Base-by-base conservation (phyloP, 2,329 filamentous ascomycete genomes). In the Orbilia oligospora region DNA sequence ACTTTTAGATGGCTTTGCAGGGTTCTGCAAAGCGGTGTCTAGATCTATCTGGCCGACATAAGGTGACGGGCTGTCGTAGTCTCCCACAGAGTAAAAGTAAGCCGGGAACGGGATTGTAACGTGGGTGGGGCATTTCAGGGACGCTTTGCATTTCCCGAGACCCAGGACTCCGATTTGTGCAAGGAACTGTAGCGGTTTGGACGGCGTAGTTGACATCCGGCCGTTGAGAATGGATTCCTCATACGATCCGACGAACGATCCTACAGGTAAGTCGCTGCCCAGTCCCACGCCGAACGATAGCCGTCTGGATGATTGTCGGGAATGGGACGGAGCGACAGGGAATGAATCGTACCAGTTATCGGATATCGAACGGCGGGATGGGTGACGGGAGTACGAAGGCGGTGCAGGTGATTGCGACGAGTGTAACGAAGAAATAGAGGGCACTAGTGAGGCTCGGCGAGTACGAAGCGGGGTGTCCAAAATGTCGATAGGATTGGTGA, bases 161-260 rank as follows among this genome's bases (percentile, higher is more conserved):
- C 94, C 96, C 16, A 98, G 86, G 0, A 98, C 96, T 22, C 96
- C 96, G 72, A 99, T 97, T 83, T 98, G 94, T 30, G 96, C 96
- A 5, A 97, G 88, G 83, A 99, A 99, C 81, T 97, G 91, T 5
- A 99, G 86, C 5, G 96, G 95, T 81, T 93, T 94, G 0, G 95
- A 98, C 0, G 96, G 95, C 1, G 91, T 96, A 0, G 94, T 97
- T 30, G 96, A 98, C 96, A 99, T 99, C 80, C 96, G 90, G 46
- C 96, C 96, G 56, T 93, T 90, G 1, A 99, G 86, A 77, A 99
- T 97, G 30, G 94, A 97, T 85, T 99, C 96, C 84, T 99, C 96
- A 81, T 97, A 99, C 0, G 95, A 97, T 1, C 96, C 96, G 1
- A 98, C 95, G 92, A 99, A 97, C 2, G 94, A 94, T 8, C 95